Evolutionary conservation across 2,329 filamentous ascomycete species (phyloP).

Genomic region (Pseudogymnoascus destructans): DNA sequence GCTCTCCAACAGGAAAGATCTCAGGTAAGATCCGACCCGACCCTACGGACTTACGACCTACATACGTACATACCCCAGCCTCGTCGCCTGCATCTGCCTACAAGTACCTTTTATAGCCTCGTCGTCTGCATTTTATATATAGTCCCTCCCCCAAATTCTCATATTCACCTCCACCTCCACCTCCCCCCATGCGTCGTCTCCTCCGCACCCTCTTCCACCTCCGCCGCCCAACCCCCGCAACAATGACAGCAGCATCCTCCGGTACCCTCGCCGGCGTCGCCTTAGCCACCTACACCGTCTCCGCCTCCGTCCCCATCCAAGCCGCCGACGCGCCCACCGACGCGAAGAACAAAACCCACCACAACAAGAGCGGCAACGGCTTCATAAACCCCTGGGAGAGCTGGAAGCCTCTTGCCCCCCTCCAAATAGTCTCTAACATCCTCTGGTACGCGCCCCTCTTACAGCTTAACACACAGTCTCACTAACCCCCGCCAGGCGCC

Average conservation of each 20-base stretch:
- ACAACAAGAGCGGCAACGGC: constrained; percentile 38
- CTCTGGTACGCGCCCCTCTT: constrained; percentile 25
- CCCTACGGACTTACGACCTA: background rate
- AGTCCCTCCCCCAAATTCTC: background rate
- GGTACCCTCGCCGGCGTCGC: background rate
- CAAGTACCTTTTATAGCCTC: background rate
- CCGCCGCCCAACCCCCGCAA: background rate
- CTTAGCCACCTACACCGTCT: background rate
- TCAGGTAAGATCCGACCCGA: background rate
- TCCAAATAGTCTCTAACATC: constrained; percentile 28
- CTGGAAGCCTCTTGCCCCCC: constrained; percentile 29
- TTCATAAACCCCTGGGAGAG: constrained; percentile 46
- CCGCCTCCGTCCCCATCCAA: background rate
- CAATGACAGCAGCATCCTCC: background rate
- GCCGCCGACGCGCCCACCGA: constrained; percentile 18
- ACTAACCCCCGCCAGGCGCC: constrained; percentile 11
- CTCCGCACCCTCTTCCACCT: background rate
- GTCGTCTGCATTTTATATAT: background rate
- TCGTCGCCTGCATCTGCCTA: constrained; percentile 1
- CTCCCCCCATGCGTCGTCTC: background rate
- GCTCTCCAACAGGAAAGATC: background rate
- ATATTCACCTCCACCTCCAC: background rate
- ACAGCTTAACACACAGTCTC: constrained; percentile 1
- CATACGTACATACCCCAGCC: background rate
- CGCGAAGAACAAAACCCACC: constrained; percentile 34